Evolutionary conservation across 305 asterid genomes (phyloP), one percentile per base, ranked within the genome.

Genomic region (Fraxinus greggii): DNA sequence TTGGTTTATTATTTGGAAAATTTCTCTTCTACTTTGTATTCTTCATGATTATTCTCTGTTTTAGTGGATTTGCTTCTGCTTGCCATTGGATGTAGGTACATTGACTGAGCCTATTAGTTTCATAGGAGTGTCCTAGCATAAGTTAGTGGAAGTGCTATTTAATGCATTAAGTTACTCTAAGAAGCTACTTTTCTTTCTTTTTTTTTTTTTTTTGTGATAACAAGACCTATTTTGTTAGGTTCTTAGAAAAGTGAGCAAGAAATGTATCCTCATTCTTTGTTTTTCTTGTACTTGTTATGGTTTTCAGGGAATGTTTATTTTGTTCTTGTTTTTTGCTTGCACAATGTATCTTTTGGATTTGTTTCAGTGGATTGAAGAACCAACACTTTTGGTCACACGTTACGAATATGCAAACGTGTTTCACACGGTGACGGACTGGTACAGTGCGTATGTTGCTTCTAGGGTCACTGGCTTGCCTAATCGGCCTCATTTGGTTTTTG

Each of bases 351-450:
- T 54, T 67, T n/a, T 76, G 56, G 3, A 80, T 48, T 78, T 35
- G 29, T 90, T 89, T 82, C 94, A 97, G 99, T 97, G 99, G 98
- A 85, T 97, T 79, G 98, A 97, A 85, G 98, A 97, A 87, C 99
- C 99, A 23, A 83, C 93, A 24, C 88, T 97, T 86, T 86, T 94
- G 72, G 91, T 94, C 26, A 97, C 98, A 19, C 97, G 99, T 17
- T 97, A 92, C 31, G 99, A 97, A 85, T 97, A 97, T 78, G 99
- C 99, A 65, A 97, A 97, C 87, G 42, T 97, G 86, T 97, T 94
- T 86, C 99, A 97, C 92, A 97, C 99, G 17, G 80, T 93, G 76
- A 97, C 99, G 12, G 99, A 97, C 85, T 97, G 98, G 98, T 97
- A 97, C 84, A 97, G 98, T 79, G 89, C 98, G 17, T 94, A 97